A percentile compares a stretch with the other conserved stretches of the same genome.
Conservation (phyloP, 2,329 filamentous ascomycete genomes). For the Emericellopsis cladophorae region DNA sequence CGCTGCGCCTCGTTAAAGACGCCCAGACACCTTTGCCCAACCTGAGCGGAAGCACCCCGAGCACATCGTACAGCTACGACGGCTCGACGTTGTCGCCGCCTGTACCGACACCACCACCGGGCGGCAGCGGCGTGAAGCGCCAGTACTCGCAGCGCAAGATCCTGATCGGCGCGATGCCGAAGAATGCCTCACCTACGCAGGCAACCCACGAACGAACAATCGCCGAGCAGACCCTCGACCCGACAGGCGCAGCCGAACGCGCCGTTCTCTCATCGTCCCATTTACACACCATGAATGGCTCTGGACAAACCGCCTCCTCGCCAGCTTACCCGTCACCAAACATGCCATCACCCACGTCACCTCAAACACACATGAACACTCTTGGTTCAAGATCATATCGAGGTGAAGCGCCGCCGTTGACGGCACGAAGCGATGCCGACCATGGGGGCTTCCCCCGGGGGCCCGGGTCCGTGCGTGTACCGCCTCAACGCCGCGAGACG, state of each 20-base stretch:
- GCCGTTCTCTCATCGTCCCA: conserved; percentile 57
- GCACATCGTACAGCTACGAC: conserved; percentile 38
- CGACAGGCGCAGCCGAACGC: conserved; percentile 53
- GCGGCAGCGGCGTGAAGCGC: conserved; percentile 46
- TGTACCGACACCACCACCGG: conserved; percentile 38
- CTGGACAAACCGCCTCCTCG: conserved; percentile 40
- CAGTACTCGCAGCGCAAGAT: conserved; percentile 69
- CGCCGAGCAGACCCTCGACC: conserved; percentile 54
- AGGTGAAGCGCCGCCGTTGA: conserved; percentile 34
- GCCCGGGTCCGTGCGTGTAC: conserved; percentile 12
- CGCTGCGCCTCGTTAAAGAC: conserved; percentile 84
- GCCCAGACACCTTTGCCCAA: conserved; percentile 74
- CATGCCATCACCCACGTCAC: conserved; percentile 58
- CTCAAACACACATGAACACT: conserved; percentile 41
- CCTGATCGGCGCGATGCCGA: conserved; percentile 58
- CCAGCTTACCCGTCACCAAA: conserved; percentile 48
- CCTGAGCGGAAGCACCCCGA: conserved; percentile 17
- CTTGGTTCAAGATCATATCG: conserved; percentile 50
- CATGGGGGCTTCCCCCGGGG: conserved; percentile 5
- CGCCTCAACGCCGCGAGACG: conserved; percentile 47
- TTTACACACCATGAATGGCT: conserved; percentile 56
- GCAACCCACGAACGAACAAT: conserved; percentile 53
- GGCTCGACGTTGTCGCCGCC: conserved; percentile 33
- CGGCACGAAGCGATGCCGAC: conserved; percentile 7
- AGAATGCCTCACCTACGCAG: conserved; percentile 64